Conservation (phyloP, 257 asterid genomes). For the Rauvolfia tetraphylla region DNA sequence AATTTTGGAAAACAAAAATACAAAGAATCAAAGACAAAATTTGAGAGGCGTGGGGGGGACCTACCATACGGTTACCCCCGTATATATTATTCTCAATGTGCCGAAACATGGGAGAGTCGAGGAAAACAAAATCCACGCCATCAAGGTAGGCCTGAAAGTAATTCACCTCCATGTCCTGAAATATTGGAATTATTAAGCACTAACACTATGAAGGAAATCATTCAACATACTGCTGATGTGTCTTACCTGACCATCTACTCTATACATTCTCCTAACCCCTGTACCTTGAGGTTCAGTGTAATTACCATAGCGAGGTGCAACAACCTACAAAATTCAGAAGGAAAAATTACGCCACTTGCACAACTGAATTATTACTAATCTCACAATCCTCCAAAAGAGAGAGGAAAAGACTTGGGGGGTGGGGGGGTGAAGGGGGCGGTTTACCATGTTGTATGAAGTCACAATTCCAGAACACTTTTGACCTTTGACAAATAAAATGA, state of each 20-base stretch:
- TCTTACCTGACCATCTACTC: constrained; percentile 83
- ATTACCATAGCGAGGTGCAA: constrained; percentile 72
- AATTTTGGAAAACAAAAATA: neutral
- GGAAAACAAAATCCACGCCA: constrained; percentile 92
- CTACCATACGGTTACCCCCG: constrained; percentile 78
- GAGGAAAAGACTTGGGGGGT: constrained; percentile 7
- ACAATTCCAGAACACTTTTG: neutral
- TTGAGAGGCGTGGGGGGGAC: constrained; percentile 19
- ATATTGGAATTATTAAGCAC: constrained; percentile 14
- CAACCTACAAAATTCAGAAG: constrained; percentile 51
- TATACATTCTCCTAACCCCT: constrained; percentile 71
- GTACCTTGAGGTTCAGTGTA: constrained; percentile 71
- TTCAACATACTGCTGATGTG: constrained; percentile 3
- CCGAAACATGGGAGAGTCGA: constrained; percentile 62
- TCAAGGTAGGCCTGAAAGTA: constrained; percentile 87
- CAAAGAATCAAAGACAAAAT: neutral
- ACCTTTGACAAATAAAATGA: neutral
- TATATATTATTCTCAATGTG: constrained; percentile 61
- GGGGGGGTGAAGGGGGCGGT: too few relatives aligned
- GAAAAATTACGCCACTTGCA: constrained; percentile 1
- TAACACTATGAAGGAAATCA: constrained; percentile 19
- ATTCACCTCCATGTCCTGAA: constrained; percentile 86
- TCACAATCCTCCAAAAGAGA: neutral
- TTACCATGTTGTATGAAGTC: neutral
- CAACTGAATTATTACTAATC: neutral